Evolutionary conservation across 192 early-diverging fungal species (phyloP), one percentile per base, ranked within the genome.

Genomic region (Umbelopsis sp.): DNA sequence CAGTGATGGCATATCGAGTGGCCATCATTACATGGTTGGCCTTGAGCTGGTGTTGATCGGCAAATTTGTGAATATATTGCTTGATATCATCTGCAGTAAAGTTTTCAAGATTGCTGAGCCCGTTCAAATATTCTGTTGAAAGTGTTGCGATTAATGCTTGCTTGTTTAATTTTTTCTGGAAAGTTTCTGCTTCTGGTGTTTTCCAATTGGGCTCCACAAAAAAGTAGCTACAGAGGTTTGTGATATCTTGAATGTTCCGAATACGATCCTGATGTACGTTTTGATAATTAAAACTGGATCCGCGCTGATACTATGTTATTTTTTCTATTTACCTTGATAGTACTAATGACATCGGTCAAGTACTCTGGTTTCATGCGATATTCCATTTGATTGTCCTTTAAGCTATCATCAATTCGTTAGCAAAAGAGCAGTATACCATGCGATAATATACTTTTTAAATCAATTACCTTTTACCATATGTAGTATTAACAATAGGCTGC

Each of bases 1-100:
- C 91, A 7, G 91, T 91, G 2, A 91, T 80, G 4, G 81, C 82
- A 72, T 86, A 90, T 21, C 91, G 74, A 30, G 91, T 76, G 22
- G 84, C 83, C 74, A 88, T 85, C 90, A 90, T 87, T 4, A 85
- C 82, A 10, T 84, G 82, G 21, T 83, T 84, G 15, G 74, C 69
- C 20, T 85, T 82, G 2, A 85, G 23, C 21, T 75, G 52, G 33
- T 80, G 72, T 9, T 72, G 52, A 9, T 78, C 80, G 1, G 78
- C 71, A 46, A 79, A 74, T 13, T 58, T 61, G 46, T 74, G 46
- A 65, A 87, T 71, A 30, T 67, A 49, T n/a, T 78, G 53, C 35
- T 84, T 82, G 33, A 85, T 78, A 4, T 66, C 66, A 30, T 78
- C 67, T 2, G 71, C 70, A 2, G 27, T 25, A 74, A 76, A 85